These are phyloP conservation scores for Butyriboletus pseudospeciosus DNA, from an alignment of 1,284 basidiomycete genomes.

Conservation along the genomic window DNA sequence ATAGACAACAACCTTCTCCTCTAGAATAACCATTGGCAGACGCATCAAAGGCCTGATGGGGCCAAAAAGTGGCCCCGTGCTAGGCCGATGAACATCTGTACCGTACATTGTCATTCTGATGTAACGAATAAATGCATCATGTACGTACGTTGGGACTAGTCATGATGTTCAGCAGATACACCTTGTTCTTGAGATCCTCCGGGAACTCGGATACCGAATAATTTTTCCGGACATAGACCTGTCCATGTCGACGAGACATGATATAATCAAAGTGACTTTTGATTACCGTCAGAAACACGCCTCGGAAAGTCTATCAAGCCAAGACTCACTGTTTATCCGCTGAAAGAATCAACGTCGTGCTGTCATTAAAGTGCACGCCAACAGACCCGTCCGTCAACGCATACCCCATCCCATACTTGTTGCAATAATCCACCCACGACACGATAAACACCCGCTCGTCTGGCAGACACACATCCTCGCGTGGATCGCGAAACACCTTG, in stretches of 20 bases:
- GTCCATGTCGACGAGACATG: conserved; percentile 55
- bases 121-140: not conserved
- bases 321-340: conserved; percentile 72
- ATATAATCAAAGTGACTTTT: conserved; percentile 83
- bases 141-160: conserved; percentile 62
- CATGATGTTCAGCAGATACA: conserved; percentile 78
- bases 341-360: conserved; percentile 78
- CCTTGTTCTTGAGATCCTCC: conserved; percentile 78
- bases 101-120: conserved; percentile 2
- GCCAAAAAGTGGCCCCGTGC: conserved; percentile 67
- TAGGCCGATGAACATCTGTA: conserved; percentile 64
- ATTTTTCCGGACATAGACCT: conserved; percentile 66
- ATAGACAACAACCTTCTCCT: conserved; percentile 66
- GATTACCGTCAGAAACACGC: conserved; percentile 2
- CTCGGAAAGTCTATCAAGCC: not conserved
- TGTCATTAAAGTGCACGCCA: conserved; percentile 96
- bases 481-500: conserved; percentile 61
- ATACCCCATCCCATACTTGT: conserved; percentile 99
- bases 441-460: conserved; percentile 87
- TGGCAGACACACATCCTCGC: conserved; percentile 48
- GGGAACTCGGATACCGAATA: conserved; percentile 62
- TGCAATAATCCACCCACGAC: conserved; percentile 97
- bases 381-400: conserved; percentile 92
- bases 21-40: conserved; percentile 70
- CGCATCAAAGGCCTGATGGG: conserved; percentile 58